These are phyloP conservation scores for Calonectria pseudoreteaudii DNA, from an alignment of 2,329 filamentous ascomycete species.

Conservation along the genomic window DNA sequence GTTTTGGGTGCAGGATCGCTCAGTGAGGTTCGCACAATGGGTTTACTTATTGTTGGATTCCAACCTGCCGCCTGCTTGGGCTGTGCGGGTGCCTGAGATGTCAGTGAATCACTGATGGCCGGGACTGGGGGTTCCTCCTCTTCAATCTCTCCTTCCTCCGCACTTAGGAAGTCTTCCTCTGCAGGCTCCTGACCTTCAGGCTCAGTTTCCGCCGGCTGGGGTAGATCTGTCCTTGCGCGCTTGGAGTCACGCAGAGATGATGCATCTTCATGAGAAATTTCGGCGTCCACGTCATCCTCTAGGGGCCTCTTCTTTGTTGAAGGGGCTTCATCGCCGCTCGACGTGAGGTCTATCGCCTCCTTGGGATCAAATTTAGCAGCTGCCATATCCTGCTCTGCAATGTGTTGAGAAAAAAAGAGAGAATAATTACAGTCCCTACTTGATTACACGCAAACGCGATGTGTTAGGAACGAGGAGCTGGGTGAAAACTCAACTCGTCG, in stretches of 20 bases:
- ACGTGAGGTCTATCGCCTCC: conserved; percentile 40
- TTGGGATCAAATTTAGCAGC: conserved; percentile 32
- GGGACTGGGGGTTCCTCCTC: conserved; percentile 29
- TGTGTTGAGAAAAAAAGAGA: conserved; percentile 11
- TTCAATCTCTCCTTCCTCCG: conserved; percentile 51
- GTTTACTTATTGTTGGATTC: conserved; percentile 29
- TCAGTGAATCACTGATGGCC: not conserved
- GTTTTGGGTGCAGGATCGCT: conserved; percentile 25
- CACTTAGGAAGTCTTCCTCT: conserved; percentile 23
- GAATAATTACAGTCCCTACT: conserved; percentile 17
- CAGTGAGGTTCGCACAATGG: conserved; percentile 24
- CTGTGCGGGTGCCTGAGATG: conserved; percentile 2
- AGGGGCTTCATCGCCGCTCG: conserved; percentile 39
- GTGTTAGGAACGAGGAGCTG: not conserved
- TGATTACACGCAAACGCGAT: conserved; percentile 2
- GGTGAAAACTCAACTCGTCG: not conserved
- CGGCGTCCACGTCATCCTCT: conserved; percentile 36
- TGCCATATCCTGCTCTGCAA: conserved; percentile 26
- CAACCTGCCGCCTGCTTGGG: conserved; percentile 26
- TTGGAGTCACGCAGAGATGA: conserved; percentile 32
- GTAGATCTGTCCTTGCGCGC: conserved; percentile 33
- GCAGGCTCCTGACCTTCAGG: conserved; percentile 14
- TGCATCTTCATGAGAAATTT: conserved; percentile 11
- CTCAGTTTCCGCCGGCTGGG: conserved; percentile 12
- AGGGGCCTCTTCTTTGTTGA: conserved; percentile 44